phyloP scores from a whole-genome alignment of 179 eudicot genomes.

The Silene coronaria region DNA sequence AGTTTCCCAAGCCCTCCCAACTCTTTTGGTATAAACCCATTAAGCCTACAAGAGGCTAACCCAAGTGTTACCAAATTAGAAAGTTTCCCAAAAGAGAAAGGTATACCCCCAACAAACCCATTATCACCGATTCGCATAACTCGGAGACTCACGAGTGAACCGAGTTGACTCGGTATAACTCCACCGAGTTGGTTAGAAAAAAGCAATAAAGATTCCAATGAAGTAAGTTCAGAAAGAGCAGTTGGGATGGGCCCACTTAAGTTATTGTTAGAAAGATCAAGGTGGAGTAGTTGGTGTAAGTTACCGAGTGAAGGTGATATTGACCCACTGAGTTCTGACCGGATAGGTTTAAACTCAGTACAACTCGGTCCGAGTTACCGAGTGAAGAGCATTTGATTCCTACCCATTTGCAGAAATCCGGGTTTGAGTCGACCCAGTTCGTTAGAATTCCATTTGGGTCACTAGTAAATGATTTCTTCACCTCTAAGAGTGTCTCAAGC shows the following conservation, averaged over 20 bases:
- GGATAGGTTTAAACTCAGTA: slow-evolving; percentile 56
- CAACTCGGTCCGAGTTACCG: slow-evolving; percentile 36
- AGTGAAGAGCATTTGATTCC: slow-evolving; percentile 52
- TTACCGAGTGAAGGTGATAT: slow-evolving; percentile 57
- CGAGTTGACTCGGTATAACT: slow-evolving; percentile 61
- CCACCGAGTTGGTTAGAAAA: slow-evolving; percentile 78
- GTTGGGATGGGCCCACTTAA: slow-evolving; percentile 85
- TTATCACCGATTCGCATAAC: slow-evolving; percentile 80
- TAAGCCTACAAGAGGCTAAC: slow-evolving; percentile 67
- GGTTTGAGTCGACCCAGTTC: slow-evolving; percentile 45
- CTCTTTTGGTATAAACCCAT: slow-evolving; percentile 55
- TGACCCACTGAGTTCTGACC: slow-evolving; percentile 60
- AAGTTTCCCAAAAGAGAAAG: slow-evolving; percentile 52
- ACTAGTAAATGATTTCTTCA: slow-evolving; percentile 43
- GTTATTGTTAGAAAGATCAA: slow-evolving; percentile 68
- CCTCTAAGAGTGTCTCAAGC: slow-evolving; percentile 40
- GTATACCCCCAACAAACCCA: slow-evolving; percentile 57
- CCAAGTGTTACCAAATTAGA: slow-evolving; percentile 57
- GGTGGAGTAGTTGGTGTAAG: slow-evolving; percentile 55
- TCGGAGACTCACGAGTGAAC: slow-evolving; percentile 46
- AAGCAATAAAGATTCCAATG: slow-evolving; percentile 51
- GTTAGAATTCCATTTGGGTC: slow-evolving; percentile 55
- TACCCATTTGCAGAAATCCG: slow-evolving; percentile 59
- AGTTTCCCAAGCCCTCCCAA: slow-evolving; percentile 48
- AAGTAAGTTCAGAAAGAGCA: slow-evolving; percentile 61